Conservation (phyloP, 495 filamentous ascomycete species). For the Aspergillus kassunensis region DNA sequence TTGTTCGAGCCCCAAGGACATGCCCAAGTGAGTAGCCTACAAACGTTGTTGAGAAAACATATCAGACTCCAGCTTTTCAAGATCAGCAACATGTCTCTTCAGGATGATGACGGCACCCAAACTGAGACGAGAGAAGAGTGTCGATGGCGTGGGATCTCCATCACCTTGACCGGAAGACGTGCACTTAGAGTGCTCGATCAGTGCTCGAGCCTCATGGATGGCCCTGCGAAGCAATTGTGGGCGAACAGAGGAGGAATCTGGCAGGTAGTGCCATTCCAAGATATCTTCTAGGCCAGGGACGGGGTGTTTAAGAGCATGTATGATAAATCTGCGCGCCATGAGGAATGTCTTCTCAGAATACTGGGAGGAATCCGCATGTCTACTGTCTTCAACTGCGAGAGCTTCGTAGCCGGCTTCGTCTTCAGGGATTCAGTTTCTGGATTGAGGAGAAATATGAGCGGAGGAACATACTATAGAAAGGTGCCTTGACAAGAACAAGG, state of each 20-base stretch:
- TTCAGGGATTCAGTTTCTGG: constrained; percentile 18
- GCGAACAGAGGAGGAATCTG: constrained; percentile 13
- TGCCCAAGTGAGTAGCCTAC: background rate
- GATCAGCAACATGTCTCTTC: constrained; percentile 20
- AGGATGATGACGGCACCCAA: constrained; percentile 33
- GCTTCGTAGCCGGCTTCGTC: constrained; percentile 58
- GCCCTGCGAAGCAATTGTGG: constrained; percentile 37
- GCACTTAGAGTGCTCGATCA: constrained; percentile 27
- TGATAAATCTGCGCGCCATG: constrained; percentile 49
- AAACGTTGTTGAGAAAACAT: background rate
- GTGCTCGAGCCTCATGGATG: constrained; percentile 28
- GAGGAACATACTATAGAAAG: constrained; percentile 55
- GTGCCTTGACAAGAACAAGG: constrained; percentile 55
- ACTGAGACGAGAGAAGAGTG: constrained; percentile 28
- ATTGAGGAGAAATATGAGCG: background rate
- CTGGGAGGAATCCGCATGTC: constrained; percentile 40
- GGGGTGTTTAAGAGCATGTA: constrained; percentile 40
- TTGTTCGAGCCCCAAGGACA: too few relatives aligned
- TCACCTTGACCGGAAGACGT: constrained; percentile 13
- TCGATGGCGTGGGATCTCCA: constrained; percentile 14
- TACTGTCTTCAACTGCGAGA: constrained; percentile 38
- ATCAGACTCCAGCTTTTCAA: constrained; percentile 18
- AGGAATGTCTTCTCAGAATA: constrained; percentile 57
- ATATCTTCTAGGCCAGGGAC: constrained; percentile 44
- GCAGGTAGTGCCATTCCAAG: constrained; percentile 50